Conservation (phyloP, 2,329 filamentous ascomycete genomes). For the Zymoseptoria crescenta region DNA sequence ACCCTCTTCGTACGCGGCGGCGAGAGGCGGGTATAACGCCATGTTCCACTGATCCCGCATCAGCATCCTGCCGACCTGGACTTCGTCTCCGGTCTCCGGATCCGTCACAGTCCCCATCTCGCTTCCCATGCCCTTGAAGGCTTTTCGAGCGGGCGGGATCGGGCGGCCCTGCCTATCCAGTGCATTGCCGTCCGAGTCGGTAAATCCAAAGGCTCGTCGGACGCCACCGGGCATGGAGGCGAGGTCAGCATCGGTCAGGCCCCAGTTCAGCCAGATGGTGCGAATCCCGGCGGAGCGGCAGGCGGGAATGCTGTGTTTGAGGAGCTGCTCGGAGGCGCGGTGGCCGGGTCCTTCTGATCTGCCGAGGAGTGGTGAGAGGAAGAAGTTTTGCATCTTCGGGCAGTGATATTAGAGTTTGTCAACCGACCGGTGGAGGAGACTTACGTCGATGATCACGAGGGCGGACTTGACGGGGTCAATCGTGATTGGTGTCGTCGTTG, state of each 20-base stretch:
- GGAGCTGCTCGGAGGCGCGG: slow-evolving; percentile 35
- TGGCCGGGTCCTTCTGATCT: slow-evolving; percentile 33
- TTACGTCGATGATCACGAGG: slow-evolving; percentile 27
- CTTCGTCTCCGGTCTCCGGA: slow-evolving; percentile 35
- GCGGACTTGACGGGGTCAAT: slow-evolving; percentile 29
- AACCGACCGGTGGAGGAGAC: background rate
- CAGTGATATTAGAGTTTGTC: too few relatives aligned
- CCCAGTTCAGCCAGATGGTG: slow-evolving; percentile 52
- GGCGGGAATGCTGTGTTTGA: slow-evolving; percentile 39
- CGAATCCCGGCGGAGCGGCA: slow-evolving; percentile 46
- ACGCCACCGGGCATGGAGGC: slow-evolving; percentile 44
- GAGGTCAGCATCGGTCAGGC: slow-evolving; percentile 47
- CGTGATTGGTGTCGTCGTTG: slow-evolving; percentile 24
- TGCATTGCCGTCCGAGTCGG: slow-evolving; percentile 12
- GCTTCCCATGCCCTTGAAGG: slow-evolving; percentile 29
- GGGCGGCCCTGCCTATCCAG: slow-evolving; percentile 21
- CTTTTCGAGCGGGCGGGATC: slow-evolving; percentile 12
- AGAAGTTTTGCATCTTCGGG: slow-evolving; percentile 26
- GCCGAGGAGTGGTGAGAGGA: slow-evolving; percentile 28
- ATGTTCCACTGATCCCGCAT: slow-evolving; percentile 52
- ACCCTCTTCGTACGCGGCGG: slow-evolving; percentile 31
- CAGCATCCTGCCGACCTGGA: slow-evolving; percentile 40
- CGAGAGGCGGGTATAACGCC: slow-evolving; percentile 42
- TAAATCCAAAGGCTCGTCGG: slow-evolving; percentile 42
- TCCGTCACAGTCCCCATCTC: slow-evolving; percentile 24